Percentiles rank a stretch among this genome's conserved stretches.
phyloP scores from a whole-genome alignment of 2,329 filamentous ascomycete species.

The Xylaria sp. region DNA sequence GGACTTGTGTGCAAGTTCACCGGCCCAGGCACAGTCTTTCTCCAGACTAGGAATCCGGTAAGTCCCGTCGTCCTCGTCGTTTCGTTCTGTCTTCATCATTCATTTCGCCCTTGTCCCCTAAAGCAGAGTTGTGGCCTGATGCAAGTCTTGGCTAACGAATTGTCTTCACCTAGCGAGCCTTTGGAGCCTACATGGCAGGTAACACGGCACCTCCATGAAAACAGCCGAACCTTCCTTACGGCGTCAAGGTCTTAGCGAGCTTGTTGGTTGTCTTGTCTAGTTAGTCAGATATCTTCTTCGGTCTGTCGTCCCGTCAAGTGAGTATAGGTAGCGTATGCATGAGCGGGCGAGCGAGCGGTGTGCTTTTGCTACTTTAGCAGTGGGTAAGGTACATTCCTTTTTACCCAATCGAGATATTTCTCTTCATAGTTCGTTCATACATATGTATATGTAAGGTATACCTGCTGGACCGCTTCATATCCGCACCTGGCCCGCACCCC shows the following conservation, averaged over 20 bases:
- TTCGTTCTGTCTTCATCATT: not conserved
- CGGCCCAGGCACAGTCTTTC: slow-evolving; percentile 87
- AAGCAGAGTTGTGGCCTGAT: not conserved
- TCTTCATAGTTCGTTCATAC: slow-evolving; percentile 8
- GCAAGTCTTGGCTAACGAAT: slow-evolving; percentile 30
- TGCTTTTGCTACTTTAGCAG: slow-evolving; percentile 18
- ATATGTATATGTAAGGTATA: not conserved
- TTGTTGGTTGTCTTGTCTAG: not conserved
- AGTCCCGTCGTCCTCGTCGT: slow-evolving; percentile 47
- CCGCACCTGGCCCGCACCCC: slow-evolving; percentile 17
- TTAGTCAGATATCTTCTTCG: slow-evolving; percentile 8
- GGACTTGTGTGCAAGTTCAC: slow-evolving; percentile 95
- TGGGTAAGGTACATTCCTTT: slow-evolving; percentile 29
- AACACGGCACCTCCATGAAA: slow-evolving; percentile 52
- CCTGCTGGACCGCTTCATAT: slow-evolving; percentile 16
- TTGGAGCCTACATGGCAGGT: slow-evolving; percentile 62
- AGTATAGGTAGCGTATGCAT: slow-evolving; percentile 24
- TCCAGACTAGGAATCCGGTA: slow-evolving; percentile 90
- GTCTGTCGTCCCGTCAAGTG: slow-evolving; percentile 8
- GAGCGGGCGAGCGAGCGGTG: slow-evolving; percentile 24
- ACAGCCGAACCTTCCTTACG: not conserved
- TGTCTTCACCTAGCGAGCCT: slow-evolving; percentile 56
- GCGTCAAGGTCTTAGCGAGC: slow-evolving; percentile 7
- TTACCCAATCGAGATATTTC: slow-evolving; percentile 26
- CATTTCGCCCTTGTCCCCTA: slow-evolving; percentile 1